Evolutionary conservation across 257 asterid species (phyloP).

Genomic region (Solanum phureja): DNA sequence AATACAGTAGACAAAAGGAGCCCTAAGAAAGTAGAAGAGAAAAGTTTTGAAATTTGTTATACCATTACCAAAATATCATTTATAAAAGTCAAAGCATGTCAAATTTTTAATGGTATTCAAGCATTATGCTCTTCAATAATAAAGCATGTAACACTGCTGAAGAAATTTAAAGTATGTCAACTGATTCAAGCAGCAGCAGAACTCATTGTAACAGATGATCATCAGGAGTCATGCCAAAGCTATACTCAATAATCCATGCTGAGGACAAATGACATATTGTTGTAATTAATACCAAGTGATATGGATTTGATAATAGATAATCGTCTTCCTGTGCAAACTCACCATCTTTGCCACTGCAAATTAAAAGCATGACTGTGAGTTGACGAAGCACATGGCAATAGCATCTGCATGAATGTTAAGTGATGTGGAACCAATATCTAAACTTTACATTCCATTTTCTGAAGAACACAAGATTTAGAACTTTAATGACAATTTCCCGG

Average conservation of each 20-base stretch:
- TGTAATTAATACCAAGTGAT: slow-evolving; percentile 68
- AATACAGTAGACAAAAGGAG: neutral
- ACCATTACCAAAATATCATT: neutral
- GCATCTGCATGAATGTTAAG: neutral
- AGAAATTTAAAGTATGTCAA: neutral
- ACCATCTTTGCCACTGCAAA: slow-evolving; percentile 85
- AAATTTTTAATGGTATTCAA: neutral
- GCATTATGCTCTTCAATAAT: neutral
- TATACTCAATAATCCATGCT: neutral
- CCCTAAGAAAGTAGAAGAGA: neutral
- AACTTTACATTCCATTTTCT: neutral
- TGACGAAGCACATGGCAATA: neutral
- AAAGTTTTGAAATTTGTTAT: neutral
- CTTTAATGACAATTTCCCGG: neutral
- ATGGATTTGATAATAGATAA: slow-evolving; percentile 77
- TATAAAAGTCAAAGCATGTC: neutral
- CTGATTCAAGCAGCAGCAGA: neutral
- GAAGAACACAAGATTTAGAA: neutral
- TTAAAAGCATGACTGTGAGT: neutral
- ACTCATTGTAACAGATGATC: neutral
- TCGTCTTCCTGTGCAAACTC: slow-evolving; percentile 81
- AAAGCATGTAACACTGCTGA: neutral
- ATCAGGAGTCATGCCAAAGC: neutral
- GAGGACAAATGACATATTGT: neutral
- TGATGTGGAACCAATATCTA: neutral